Evolutionary conservation across 371 early-diverging fungal species (phyloP), one percentile per base, ranked within the genome.

Genomic region (Mortierella sp.): DNA sequence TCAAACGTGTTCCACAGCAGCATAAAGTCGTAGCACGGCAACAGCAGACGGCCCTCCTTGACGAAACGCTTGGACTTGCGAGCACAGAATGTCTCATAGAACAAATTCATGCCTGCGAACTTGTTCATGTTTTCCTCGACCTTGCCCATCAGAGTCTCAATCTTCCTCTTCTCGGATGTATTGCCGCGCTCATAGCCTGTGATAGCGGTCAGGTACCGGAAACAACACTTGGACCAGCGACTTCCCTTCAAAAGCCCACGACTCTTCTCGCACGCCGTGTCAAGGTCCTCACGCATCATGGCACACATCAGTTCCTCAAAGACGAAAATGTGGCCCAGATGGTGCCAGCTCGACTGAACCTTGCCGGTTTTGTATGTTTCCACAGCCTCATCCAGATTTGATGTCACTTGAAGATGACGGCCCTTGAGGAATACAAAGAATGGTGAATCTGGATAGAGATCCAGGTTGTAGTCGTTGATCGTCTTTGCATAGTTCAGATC

Each of bases 381-480:
- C 12, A 74, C 57, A 6, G 76, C 76, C 18, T 74, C 65, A 41
- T 74, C 76, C 23, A 74, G 54, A 7, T 57, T 54, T 28, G 76
- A 68, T 9, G 68, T 64, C 10, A 74, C 65, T 24, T 74, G 76
- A 26, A 68, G 69, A 43, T 74, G 68, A 39, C 76, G 76, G 5
- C 76, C 76, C 69, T 74, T 68, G 61, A 74, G 19, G 55, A 68
- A 74, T 10, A 64, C 38, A 52, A 74, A 74, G 65, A 74, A 64
- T 27, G 69, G 69, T 13, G 64, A 64, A 0, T 64, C 46, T 26
- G 76, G 76, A 26, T 64, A 74, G 45, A 55, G 69, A 24, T 69
- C 69, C 27, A 74, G 57, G 49, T 74, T 74, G 54, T 74, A 74
- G 76, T 68, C 58, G 65, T 68, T 74, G 76, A 74, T 74, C 61